Conservation (phyloP, 345 rosid species). For the Heritiera littoralis region DNA sequence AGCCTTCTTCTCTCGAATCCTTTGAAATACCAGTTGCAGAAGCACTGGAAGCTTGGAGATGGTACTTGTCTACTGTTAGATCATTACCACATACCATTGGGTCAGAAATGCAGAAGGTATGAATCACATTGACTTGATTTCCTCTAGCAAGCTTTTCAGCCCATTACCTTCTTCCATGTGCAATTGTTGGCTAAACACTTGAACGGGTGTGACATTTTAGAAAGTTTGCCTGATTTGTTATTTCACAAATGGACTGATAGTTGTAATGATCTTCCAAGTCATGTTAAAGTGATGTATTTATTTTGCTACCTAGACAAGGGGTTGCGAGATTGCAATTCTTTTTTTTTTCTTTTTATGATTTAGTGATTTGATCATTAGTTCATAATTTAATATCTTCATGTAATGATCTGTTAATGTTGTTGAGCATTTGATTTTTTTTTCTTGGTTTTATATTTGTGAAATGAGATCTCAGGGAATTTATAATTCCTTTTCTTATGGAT, state of each 20-base stretch:
- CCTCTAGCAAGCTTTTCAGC: not conserved
- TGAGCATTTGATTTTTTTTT: not conserved
- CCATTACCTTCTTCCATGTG: not conserved
- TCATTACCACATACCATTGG: slow-evolving; percentile 68
- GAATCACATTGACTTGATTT: slow-evolving; percentile 11
- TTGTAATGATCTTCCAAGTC: no score
- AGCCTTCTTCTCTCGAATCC: slow-evolving; percentile 52
- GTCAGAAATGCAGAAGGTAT: slow-evolving; percentile 77
- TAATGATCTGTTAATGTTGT: not conserved
- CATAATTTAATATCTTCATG: no score
- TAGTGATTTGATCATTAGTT: not conserved
- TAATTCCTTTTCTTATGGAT: not conserved
- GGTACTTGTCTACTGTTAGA: slow-evolving; percentile 79
- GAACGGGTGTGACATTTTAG: no score
- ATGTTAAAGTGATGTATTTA: no score
- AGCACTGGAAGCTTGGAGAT: slow-evolving; percentile 73
- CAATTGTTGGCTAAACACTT: not conserved
- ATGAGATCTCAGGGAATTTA: not conserved
- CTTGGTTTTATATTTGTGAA: not conserved
- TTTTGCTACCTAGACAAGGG: not conserved
- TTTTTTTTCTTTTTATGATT: not conserved
- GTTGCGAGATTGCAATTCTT: not conserved
- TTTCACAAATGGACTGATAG: no score
- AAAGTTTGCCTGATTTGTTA: no score
- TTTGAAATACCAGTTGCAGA: slow-evolving; percentile 46